phyloP scores from a whole-genome alignment of 345 rosid species.

The Citrus unshiu region DNA sequence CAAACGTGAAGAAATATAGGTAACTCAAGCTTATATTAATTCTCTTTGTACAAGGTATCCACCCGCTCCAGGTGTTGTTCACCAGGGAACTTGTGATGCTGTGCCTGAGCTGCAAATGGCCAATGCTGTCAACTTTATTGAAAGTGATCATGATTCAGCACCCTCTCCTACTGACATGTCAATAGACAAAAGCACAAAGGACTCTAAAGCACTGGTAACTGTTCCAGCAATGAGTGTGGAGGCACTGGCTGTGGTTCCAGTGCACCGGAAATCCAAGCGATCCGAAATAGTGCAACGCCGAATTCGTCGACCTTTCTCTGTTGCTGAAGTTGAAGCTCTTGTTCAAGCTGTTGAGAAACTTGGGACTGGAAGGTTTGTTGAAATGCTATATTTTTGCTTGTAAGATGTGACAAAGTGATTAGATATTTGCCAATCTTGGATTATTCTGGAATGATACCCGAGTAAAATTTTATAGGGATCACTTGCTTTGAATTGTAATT shows the following conservation, averaged over 20 bases:
- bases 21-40: constrained; percentile 10
- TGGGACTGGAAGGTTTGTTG: constrained; percentile 90
- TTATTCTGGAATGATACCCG: background rate
- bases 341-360: constrained; percentile 98
- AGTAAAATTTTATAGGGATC: background rate
- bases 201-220: constrained; percentile 70
- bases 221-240: constrained; percentile 58
- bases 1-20: background rate
- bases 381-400: background rate
- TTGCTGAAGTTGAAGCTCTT: constrained; percentile 92
- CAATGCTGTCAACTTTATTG: constrained; percentile 47
- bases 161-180: constrained; percentile 54
- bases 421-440: background rate
- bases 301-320: constrained; percentile 98
- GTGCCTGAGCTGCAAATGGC: constrained; percentile 32
- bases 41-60: constrained; percentile 43
- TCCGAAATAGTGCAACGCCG: constrained; percentile 86
- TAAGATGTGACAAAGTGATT: background rate
- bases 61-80: constrained; percentile 18
- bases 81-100: constrained; percentile 29
- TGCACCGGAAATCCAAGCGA: constrained; percentile 68
- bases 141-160: constrained; percentile 84
- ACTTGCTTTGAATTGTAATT: constrained; percentile 11
- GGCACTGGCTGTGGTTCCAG: constrained; percentile 54
- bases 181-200: constrained; percentile 40